Evolutionary conservation across 208 protist genomes (phyloP).

Genomic region (Borovskyia barvae): DNA sequence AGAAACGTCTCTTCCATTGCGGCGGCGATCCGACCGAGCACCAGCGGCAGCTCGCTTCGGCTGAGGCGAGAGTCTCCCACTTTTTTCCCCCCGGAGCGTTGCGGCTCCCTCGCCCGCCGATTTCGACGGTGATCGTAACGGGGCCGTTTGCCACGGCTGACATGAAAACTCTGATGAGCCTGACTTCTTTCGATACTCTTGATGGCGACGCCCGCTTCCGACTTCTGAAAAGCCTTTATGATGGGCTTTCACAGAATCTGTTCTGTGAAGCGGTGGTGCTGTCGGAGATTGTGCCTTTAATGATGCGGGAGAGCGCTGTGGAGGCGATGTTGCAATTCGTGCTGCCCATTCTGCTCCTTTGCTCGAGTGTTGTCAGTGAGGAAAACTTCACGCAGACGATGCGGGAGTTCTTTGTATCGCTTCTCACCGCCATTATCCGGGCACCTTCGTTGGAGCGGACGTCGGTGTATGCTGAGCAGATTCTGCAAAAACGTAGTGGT

Average conservation of each 20-base stretch:
- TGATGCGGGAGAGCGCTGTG: conserved; percentile 36
- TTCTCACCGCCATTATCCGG: conserved; percentile 30
- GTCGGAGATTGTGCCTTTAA: conserved; percentile 40
- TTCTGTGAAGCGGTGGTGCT: conserved; percentile 44
- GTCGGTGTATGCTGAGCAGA: conserved; percentile 35
- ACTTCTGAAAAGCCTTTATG: conserved; percentile 41
- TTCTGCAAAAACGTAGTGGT: conserved; percentile 39
- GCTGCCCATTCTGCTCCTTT: conserved; percentile 53
- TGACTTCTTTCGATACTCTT: conserved; percentile 40
- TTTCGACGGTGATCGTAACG: conserved; percentile 25
- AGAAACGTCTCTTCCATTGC: conserved; percentile 31
- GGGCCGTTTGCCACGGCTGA: conserved; percentile 44
- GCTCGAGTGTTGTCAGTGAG: conserved; percentile 14
- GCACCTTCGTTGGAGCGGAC: conserved; percentile 22
- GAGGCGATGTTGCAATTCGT: conserved; percentile 45
- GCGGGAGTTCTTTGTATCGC: conserved; percentile 35
- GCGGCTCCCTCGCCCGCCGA: conserved; percentile 23
- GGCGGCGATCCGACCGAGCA: conserved; percentile 20
- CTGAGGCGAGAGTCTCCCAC: conserved; percentile 23
- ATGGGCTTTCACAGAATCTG: conserved; percentile 15
- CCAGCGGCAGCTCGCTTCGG: conserved; percentile 21
- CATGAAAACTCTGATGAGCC: conserved; percentile 27
- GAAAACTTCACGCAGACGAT: conserved; percentile 26
- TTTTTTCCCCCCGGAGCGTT: conserved; percentile 38
- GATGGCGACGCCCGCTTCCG: conserved; percentile 31